phyloP scores from a whole-genome alignment of 306 rosid species.

The Abrus precatorius region DNA sequence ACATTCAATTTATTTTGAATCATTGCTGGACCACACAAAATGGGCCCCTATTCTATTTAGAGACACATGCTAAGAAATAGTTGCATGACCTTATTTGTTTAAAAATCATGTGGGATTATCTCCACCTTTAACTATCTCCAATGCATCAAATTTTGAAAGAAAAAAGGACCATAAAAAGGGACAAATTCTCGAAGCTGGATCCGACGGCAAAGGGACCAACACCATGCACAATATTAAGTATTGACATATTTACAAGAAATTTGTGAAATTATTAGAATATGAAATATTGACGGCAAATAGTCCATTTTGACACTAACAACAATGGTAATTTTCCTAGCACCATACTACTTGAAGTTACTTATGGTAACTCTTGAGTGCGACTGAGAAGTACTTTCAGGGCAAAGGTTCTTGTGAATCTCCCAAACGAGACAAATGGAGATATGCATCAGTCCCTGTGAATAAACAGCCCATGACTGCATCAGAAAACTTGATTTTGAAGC shows the following conservation, averaged over 20 bases:
- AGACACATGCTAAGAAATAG: neutral
- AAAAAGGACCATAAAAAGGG: neutral
- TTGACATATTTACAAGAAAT: slow-evolving; percentile 34
- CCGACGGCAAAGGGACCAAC: neutral
- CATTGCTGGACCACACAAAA: neutral
- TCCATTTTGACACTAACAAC: slow-evolving; percentile 13
- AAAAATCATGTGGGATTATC: neutral
- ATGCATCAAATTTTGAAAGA: neutral
- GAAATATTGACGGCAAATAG: slow-evolving; percentile 45
- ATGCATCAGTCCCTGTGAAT: slow-evolving; percentile 88
- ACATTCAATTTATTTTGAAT: neutral
- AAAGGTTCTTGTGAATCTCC: slow-evolving; percentile 95
- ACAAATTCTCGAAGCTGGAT: slow-evolving; percentile 5
- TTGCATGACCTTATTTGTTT: neutral
- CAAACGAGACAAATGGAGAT: slow-evolving; percentile 89
- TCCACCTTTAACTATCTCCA: neutral
- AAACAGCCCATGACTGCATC: slow-evolving; percentile 23
- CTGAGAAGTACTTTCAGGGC: slow-evolving; percentile 54
- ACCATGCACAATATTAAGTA: slow-evolving; percentile 24
- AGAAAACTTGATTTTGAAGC: slow-evolving; percentile 19
- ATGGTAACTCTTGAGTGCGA: neutral
- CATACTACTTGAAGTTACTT: slow-evolving; percentile 26
- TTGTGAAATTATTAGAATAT: slow-evolving; percentile 46
- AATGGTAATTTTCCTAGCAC: neutral
- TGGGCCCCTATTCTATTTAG: neutral